These are phyloP conservation scores for Austroboletus festivus DNA, from an alignment of 768 basidiomycete species.

Conservation along the genomic window DNA sequence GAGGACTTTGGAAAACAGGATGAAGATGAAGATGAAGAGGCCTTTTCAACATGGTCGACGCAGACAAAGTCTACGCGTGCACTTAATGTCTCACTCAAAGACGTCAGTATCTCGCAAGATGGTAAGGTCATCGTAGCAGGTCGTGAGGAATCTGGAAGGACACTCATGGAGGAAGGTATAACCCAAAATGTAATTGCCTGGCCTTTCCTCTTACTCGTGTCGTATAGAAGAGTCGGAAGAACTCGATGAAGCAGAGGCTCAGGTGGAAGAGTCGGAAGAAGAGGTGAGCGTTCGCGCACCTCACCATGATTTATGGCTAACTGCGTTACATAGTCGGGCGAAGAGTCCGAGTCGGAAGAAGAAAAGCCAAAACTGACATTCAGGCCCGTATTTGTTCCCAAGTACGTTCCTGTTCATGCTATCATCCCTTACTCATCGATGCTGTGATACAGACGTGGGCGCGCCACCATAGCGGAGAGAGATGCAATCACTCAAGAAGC, in stretches of 20 bases:
- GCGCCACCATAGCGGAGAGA: conserved; percentile 67
- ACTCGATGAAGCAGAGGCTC: conserved; percentile 46
- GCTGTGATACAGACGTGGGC: conserved; percentile 55
- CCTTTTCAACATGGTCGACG: conserved; percentile 37
- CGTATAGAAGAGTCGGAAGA: conserved; percentile 31
- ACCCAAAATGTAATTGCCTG: conserved; percentile 19
- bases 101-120: conserved; percentile 77
- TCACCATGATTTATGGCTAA: conserved; percentile 14
- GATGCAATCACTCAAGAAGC: conserved; percentile 67
- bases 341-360: conserved; percentile 77
- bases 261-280: conserved; percentile 31
- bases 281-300: conserved; percentile 37
- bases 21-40: conserved; percentile 41
- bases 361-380: conserved; percentile 74
- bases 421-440: conserved; percentile 1
- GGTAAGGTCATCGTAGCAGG: conserved; percentile 82
- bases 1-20: conserved; percentile 42
- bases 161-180: conserved; percentile 54
- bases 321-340: conserved; percentile 61
- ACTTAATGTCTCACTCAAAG: conserved; percentile 73
- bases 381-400: conserved; percentile 91
- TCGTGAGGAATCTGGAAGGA: conserved; percentile 74
- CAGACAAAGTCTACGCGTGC: conserved; percentile 40
- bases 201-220: conserved; percentile 2
- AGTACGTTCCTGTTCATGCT: conserved; percentile 49